These are phyloP conservation scores for Auricularia auricula-judae DNA, from an alignment of 768 basidiomycete species.

Conservation along the genomic window DNA sequence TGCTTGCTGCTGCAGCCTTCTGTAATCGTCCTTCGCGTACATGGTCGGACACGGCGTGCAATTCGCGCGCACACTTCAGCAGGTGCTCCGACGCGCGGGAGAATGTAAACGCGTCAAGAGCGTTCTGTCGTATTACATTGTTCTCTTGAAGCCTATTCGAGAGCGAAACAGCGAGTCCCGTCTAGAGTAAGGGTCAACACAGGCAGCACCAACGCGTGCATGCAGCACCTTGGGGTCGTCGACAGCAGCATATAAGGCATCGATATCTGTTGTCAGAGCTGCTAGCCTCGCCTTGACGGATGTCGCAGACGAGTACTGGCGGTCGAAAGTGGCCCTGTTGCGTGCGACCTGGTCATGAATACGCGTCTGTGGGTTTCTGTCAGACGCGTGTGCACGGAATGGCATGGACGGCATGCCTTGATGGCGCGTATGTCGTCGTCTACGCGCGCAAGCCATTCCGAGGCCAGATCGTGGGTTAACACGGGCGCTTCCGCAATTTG, in stretches of 20 bases:
- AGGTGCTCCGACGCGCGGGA: conserved; percentile 46
- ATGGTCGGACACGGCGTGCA: conserved; percentile 32
- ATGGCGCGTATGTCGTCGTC: background rate
- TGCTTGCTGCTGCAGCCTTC: conserved; percentile 42
- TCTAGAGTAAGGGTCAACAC: background rate
- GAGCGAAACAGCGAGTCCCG: background rate
- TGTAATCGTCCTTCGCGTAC: conserved; percentile 50
- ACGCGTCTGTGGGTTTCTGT: background rate
- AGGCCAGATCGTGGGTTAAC: background rate
- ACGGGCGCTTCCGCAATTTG: background rate
- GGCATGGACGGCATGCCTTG: background rate
- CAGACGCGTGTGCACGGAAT: too few relatives aligned
- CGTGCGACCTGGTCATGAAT: background rate
- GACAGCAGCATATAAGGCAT: background rate
- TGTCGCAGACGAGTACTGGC: background rate
- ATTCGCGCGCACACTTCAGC: conserved; percentile 36
- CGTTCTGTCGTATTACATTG: conserved; percentile 29
- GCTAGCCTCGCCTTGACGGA: background rate
- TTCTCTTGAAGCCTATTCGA: background rate
- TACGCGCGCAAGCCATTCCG: background rate
- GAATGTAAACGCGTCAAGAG: conserved; percentile 41
- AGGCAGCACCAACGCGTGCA: background rate
- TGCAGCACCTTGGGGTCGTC: background rate
- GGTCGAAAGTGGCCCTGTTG: background rate
- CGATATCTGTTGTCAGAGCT: background rate